Evolutionary conservation across 495 filamentous ascomycete genomes (phyloP).

Genomic region (Staphylotrichum longicolle): DNA sequence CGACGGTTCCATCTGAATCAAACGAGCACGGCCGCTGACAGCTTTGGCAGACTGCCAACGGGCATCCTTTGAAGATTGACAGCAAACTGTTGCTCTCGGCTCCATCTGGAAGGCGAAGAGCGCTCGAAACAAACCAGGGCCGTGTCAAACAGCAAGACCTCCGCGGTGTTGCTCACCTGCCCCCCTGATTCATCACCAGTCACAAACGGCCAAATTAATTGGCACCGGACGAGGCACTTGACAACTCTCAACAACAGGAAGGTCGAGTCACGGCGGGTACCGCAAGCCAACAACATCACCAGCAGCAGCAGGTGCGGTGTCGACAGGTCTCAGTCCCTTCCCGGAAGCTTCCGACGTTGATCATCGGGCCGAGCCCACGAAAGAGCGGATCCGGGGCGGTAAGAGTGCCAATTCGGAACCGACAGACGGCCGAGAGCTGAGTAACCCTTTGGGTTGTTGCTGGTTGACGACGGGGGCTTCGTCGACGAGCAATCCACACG

Average conservation of each 20-base stretch:
- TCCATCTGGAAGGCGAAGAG: not conserved
- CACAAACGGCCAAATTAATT: not conserved
- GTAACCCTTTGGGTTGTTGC: not conserved
- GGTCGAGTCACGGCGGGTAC: not conserved
- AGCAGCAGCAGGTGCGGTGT: too few species aligned
- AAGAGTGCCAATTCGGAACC: not conserved
- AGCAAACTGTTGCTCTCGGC: not conserved
- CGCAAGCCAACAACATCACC: not conserved
- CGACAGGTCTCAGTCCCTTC: not conserved
- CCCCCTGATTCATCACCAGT: not conserved
- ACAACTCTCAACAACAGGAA: not conserved
- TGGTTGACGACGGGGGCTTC: not conserved
- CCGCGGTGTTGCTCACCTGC: not conserved
- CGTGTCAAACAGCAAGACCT: not conserved
- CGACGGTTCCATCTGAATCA: not conserved
- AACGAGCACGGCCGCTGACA: not conserved
- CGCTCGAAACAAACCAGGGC: not conserved
- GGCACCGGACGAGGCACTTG: too few species aligned
- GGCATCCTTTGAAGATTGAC: not conserved
- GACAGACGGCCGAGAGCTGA: not conserved
- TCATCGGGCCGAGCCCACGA: not conserved
- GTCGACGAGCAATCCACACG: slow-evolving; percentile 5
- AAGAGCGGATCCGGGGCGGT: not conserved
- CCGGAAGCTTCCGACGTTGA: not conserved
- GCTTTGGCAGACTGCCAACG: not conserved